Base-by-base conservation (phyloP, 2,329 filamentous ascomycete species). In the Corynespora cassiicola region DNA sequence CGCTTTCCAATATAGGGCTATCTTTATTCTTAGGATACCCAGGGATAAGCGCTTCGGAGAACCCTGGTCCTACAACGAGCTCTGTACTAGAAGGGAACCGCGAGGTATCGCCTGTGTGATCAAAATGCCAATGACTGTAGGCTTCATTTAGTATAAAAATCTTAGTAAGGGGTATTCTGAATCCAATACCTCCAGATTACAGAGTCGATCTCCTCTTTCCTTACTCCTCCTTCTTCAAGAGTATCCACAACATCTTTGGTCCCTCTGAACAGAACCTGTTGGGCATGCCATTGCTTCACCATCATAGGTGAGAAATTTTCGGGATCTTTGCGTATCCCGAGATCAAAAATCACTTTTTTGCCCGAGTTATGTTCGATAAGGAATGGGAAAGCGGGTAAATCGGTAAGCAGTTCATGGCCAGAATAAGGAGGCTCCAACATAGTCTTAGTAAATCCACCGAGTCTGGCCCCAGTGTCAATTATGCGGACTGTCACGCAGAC, bases 1-100 rank as follows among this genome's bases (percentile, higher is more conserved):
- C 57, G 17, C 43, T 47, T 24, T 61, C 59, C 16, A 27, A 33
- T 9, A 65, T 47, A 1, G 46, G 45, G 6, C 52, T 49, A 2
- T 45, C 38, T 7, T 40, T 48, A 14, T 62, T 52, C 7, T 52
- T 38, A 3, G 78, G 79, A 31, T 69, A 77, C 1, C 74, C 77
- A 0, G 78, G 78, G 3, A 74, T 50, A 48, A 75, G 71, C 0
- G 57, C 56, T 2, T 69, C 44, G 30, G 71, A 75, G 55, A 80
- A 76, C 0, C 78, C 78, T 0, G 78, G 73, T 0, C 79, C 80
- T 3, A 80, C 77, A 20, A 81, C 50, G 0, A 82, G 50, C 7
- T 73, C 66, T 1, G 76, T 78, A 1, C 48, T 58, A 0, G 49
- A 1, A 1, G 76, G 75, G 31, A 82, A 82, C 0, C 56, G 61